Base-by-base conservation (phyloP, 2,329 filamentous ascomycete species). In the Epichloe brachyelytri region DNA sequence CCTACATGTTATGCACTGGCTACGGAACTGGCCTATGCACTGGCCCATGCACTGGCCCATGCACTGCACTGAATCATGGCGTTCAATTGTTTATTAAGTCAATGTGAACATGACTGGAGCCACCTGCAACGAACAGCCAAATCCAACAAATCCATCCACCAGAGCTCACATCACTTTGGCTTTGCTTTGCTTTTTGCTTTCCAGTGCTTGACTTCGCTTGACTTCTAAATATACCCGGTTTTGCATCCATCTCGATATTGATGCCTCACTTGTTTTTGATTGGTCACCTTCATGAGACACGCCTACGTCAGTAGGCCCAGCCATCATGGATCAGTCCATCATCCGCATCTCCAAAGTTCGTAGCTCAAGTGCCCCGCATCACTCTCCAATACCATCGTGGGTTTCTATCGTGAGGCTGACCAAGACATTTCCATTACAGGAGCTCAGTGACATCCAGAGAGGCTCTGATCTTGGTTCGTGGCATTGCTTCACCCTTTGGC, bases 361-460 rank as follows among this genome's bases (percentile, higher is more conserved):
- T 67, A 52, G 26, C 51, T 57, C 56, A 56, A 58, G 14, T 37
- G 41, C 53, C 56, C 51, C 44, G 49, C 52, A 54, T 38, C 43
- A 12, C 43, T 39, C 19, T 51, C 46, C 51, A 60, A 59, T 59
- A 55, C 20, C 51, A 46, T 46, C 37, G 26, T 17, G 46, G 22
- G 39, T 20, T 40, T 36, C 47, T 43, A 34, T n/a, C 44, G 38
- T 38, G 22, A 52, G 43, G 49, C 55, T 57, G 47, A 57, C 50
- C 41, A 22, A 8, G 12, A 7, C 6, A n/a, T 52, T 43, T 46
- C 43, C 45, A 52, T 52, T 38, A 34, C 55, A 93, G 85, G 91
- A 96, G 72, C 78, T 96, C 57, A 80, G 82, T 61, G 86, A 93
- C 59, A 82, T 96, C 53, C 88, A 95, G 66, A 85, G 85, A 65